These are phyloP conservation scores for Hypoxylon fragiforme DNA, from an alignment of 495 filamentous ascomycete genomes.

Conservation along the genomic window DNA sequence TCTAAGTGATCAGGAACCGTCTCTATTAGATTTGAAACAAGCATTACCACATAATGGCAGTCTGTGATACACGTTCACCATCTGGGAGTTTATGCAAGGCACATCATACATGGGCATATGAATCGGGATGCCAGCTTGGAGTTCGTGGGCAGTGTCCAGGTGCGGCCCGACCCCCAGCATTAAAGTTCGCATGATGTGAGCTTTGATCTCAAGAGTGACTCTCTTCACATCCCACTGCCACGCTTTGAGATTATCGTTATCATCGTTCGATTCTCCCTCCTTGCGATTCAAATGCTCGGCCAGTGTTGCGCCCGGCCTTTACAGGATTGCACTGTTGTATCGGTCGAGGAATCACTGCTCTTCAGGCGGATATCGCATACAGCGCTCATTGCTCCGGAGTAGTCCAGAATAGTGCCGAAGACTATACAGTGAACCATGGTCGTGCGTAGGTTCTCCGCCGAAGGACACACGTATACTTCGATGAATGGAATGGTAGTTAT, in stretches of 20 bases:
- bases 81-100: too few species aligned
- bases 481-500: constrained; percentile 7
- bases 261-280: constrained; percentile 6
- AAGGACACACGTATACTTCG: constrained; percentile 1
- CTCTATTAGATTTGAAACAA: too few species aligned
- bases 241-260: constrained; percentile 19
- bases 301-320: constrained; percentile 11
- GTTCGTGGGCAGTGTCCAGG: too few species aligned
- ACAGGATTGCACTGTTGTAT: constrained; percentile 21
- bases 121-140: too few species aligned
- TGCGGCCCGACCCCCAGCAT: too few species aligned
- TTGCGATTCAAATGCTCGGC: constrained; percentile 6
- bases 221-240: constrained; percentile 28
- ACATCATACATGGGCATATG: too few species aligned
- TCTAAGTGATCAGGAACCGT: too few species aligned
- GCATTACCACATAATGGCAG: too few species aligned
- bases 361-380: constrained; percentile 41
- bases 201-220: too few species aligned
- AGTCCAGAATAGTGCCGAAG: constrained; percentile 49
- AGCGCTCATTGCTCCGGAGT: constrained; percentile 61
- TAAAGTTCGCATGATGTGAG: too few species aligned
- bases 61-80: too few species aligned
- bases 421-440: constrained; percentile 49
- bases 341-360: constrained; percentile 15
- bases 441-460: constrained; percentile 6